A percentile compares a stretch with the other conserved stretches of the same genome.
phyloP scores from a whole-genome alignment of 2,329 filamentous ascomycete species.

The Colletotrichum falcatum region DNA sequence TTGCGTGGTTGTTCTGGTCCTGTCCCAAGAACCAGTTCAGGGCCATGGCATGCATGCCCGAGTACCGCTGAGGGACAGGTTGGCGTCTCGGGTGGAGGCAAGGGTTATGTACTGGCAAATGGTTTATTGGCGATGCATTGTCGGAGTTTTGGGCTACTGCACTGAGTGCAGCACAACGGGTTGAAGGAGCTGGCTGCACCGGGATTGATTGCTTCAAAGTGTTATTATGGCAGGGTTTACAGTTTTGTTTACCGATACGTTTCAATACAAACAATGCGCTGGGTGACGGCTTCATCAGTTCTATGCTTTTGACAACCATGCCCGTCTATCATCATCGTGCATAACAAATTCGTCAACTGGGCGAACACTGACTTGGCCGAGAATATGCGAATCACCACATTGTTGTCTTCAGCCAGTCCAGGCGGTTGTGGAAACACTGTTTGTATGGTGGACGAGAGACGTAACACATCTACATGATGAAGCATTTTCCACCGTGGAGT shows the following conservation, averaged over 20 bases:
- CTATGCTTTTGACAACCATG: background rate
- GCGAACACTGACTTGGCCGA: background rate
- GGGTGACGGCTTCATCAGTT: background rate
- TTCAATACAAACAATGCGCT: background rate
- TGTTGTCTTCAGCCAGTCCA: background rate
- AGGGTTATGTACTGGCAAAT: too few species aligned
- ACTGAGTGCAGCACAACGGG: background rate
- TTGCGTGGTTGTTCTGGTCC: constrained; percentile 26
- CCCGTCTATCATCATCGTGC: background rate
- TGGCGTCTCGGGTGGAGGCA: background rate
- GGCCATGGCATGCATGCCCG: constrained; percentile 3
- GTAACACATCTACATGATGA: background rate
- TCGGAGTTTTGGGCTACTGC: background rate
- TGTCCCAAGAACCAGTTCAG: constrained; percentile 17
- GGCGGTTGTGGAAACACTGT: background rate
- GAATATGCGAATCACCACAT: background rate
- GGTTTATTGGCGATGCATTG: background rate
- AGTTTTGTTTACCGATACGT: background rate
- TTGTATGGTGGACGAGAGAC: background rate
- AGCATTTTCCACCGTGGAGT: background rate
- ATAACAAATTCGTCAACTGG: background rate
- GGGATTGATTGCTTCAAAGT: background rate
- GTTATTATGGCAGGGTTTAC: background rate
- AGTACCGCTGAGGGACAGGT: background rate
- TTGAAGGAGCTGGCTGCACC: background rate